Conservation (phyloP, 2,329 filamentous ascomycete species). For the Sodiomyces alkalinus region DNA sequence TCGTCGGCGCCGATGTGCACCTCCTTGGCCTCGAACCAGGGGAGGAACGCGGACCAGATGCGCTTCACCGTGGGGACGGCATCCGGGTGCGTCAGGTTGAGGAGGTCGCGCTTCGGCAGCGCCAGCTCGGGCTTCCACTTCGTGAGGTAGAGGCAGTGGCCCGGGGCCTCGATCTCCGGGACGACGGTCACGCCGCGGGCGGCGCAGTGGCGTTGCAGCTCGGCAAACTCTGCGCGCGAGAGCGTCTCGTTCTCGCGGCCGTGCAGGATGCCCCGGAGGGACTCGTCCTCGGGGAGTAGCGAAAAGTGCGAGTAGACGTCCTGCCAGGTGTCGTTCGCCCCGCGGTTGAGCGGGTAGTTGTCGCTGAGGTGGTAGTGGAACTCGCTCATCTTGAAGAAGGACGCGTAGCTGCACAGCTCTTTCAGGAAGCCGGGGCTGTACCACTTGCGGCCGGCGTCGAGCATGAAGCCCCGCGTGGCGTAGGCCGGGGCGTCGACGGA, state of each 20-base stretch:
- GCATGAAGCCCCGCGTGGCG: conserved; percentile 26
- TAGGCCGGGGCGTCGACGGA: conserved; percentile 25
- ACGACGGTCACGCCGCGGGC: conserved; percentile 34
- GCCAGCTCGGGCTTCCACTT: conserved; percentile 40
- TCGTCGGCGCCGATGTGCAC: conserved; percentile 40
- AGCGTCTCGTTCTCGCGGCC: conserved; percentile 12
- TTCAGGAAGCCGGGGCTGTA: conserved; percentile 18
- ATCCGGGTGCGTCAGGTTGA: conserved; percentile 36
- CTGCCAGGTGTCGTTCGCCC: conserved; percentile 27
- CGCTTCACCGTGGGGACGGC: conserved; percentile 31
- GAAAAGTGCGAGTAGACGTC: conserved; percentile 29
- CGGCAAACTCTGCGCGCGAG: conserved; percentile 22
- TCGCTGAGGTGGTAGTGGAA: conserved; percentile 34
- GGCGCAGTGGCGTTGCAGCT: conserved; percentile 33
- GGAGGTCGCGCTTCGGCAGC: conserved; percentile 26
- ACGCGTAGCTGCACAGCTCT: conserved; percentile 26
- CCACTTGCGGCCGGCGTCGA: conserved; percentile 12
- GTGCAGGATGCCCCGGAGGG: conserved; percentile 8
- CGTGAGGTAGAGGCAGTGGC: conserved; percentile 34
- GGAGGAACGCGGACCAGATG: conserved; percentile 35
- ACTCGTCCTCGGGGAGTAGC: conserved; percentile 16
- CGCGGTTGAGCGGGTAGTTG: conserved; percentile 30
- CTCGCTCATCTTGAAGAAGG: conserved; percentile 31
- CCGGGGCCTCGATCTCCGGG: conserved; percentile 39
- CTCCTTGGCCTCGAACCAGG: conserved; percentile 37